Evolutionary conservation across 106 monocot species (phyloP).

Genomic region (Dendrobium chrysotoxum): DNA sequence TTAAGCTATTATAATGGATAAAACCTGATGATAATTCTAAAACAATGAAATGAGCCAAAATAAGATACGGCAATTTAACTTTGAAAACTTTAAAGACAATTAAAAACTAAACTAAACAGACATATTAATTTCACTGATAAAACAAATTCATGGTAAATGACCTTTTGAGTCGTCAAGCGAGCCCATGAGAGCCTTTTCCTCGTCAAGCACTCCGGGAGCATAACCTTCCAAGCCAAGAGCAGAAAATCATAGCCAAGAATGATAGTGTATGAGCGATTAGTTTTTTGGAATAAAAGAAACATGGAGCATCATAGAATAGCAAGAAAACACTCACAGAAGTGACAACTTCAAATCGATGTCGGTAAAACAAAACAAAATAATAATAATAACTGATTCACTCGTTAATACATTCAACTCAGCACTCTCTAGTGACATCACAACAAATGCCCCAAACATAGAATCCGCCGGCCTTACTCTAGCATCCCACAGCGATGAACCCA

Average conservation of each 20-base stretch:
- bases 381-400: neutral
- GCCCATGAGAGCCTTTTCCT: constrained; percentile 35
- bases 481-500: constrained; percentile 1
- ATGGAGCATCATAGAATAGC: neutral
- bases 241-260: neutral
- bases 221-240: constrained; percentile 15
- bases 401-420: neutral
- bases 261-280: neutral
- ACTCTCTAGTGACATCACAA: neutral
- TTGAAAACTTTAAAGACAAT: neutral
- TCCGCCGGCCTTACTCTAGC: neutral
- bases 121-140: neutral
- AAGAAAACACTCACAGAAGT: neutral
- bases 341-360: neutral
- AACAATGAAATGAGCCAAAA: neutral
- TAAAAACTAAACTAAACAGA: neutral
- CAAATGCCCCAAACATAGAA: neutral
- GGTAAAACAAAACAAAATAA: neutral
- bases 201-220: constrained; percentile 13
- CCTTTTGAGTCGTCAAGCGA: constrained; percentile 52
- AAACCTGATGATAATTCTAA: neutral
- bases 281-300: neutral
- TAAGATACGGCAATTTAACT: neutral
- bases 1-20: neutral
- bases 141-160: constrained; percentile 5